phyloP scores from a whole-genome alignment of 2,329 filamentous ascomycete genomes.

The Ophiostoma tasmaniense region DNA sequence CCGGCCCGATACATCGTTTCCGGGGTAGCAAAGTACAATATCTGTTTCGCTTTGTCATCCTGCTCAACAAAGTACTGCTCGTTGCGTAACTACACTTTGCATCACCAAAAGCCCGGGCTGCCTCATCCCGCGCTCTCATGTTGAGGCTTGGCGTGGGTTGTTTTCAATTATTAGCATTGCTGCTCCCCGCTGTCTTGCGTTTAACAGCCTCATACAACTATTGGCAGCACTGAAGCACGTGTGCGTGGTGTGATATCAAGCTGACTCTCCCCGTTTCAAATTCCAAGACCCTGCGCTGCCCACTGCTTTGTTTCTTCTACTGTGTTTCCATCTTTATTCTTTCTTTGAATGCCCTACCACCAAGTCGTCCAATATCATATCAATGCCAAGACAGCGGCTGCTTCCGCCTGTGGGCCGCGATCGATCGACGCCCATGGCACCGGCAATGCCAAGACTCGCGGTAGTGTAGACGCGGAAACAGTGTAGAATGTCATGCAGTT shows the following conservation, averaged over 20 bases:
- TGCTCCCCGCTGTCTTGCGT: neutral
- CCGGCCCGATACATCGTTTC: neutral
- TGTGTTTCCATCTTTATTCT: neutral
- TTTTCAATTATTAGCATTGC: neutral
- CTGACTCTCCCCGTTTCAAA: neutral
- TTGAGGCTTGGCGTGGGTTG: neutral
- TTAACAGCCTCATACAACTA: neutral
- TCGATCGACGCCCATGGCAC: neutral
- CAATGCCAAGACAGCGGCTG: neutral
- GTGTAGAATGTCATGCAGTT: neutral
- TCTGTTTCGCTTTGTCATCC: neutral
- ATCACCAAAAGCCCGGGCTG: neutral
- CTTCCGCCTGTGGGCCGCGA: conserved; percentile 3
- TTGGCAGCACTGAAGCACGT: neutral
- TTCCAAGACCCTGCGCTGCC: neutral
- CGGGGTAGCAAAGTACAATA: neutral
- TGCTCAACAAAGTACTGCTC: neutral
- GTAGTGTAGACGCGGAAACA: neutral
- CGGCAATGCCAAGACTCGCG: neutral
- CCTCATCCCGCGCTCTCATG: conserved; percentile 3
- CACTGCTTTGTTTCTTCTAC: neutral
- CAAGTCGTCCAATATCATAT: neutral
- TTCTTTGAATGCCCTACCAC: neutral
- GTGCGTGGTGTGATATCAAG: neutral
- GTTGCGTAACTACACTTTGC: neutral